Evolutionary conservation across 2,329 filamentous ascomycete genomes (phyloP).

Genomic region (Neonectria faginata): DNA sequence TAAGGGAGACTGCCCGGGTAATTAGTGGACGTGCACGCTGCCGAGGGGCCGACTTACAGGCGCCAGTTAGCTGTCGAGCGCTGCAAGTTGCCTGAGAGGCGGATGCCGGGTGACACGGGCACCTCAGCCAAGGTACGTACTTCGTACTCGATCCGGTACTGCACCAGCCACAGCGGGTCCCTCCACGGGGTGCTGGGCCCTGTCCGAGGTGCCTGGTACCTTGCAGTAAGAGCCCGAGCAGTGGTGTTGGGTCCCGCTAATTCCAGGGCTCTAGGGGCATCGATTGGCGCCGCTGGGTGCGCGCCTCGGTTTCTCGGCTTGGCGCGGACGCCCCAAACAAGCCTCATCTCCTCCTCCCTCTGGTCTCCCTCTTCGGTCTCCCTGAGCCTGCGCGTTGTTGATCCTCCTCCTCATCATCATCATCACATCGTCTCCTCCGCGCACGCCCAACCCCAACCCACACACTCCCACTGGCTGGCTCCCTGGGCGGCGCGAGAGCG

Average conservation of each 20-base stretch:
- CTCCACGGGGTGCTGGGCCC: constrained; percentile 1
- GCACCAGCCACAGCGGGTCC: constrained; percentile 26
- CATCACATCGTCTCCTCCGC: constrained; percentile 22
- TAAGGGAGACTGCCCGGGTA: neutral
- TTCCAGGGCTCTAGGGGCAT: neutral
- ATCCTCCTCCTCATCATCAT: constrained; percentile 4
- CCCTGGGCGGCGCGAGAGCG: constrained; percentile 16
- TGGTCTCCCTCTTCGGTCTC: neutral
- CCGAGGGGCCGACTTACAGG: constrained; percentile 23
- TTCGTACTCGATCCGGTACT: constrained; percentile 1
- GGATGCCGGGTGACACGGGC: too few relatives aligned
- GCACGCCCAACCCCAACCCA: constrained; percentile 23
- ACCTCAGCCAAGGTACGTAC: neutral
- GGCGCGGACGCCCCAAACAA: constrained; percentile 42
- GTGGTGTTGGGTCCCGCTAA: constrained; percentile 6
- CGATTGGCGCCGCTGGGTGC: neutral
- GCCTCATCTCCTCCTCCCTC: constrained; percentile 41
- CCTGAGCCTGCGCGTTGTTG: constrained; percentile 2
- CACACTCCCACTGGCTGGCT: constrained; percentile 18
- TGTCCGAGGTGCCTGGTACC: constrained; percentile 15
- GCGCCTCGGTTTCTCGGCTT: constrained; percentile 15
- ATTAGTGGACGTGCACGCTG: constrained; percentile 19
- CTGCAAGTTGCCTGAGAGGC: constrained; percentile 6
- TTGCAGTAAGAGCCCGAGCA: constrained; percentile 18
- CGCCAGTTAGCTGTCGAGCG: neutral